phyloP scores from a whole-genome alignment of 768 basidiomycete species.

The Neoboletus brunneissimus region DNA sequence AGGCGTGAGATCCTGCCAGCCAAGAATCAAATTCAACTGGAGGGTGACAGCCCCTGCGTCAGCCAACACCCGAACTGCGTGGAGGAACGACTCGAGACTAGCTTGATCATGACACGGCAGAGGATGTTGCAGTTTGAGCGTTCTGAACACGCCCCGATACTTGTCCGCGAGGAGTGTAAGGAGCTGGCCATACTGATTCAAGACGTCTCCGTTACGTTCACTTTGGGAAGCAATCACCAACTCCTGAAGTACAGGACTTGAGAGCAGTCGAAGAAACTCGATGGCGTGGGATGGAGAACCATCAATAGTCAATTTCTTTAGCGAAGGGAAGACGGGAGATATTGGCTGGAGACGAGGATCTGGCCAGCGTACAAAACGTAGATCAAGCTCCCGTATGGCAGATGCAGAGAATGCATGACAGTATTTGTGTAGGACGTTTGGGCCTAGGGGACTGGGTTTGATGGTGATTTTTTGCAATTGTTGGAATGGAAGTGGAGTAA shows the following conservation, averaged over 20 bases:
- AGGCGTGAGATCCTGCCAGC: constrained; percentile 13
- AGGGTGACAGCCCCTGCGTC: constrained; percentile 13
- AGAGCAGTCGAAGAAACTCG: constrained; percentile 20
- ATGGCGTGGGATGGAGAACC: constrained; percentile 19
- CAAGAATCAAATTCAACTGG: constrained; percentile 16
- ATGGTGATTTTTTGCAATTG: constrained; percentile 21
- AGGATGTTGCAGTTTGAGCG: constrained; percentile 18
- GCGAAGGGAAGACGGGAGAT: constrained; percentile 22
- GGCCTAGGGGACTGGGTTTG: constrained; percentile 21
- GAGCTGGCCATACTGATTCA: constrained; percentile 17
- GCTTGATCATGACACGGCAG: constrained; percentile 15
- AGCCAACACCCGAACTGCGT: constrained; percentile 14
- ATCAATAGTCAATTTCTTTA: constrained; percentile 22
- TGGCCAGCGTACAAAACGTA: constrained; percentile 25
- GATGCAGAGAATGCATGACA: constrained; percentile 21
- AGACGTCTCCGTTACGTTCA: constrained; percentile 8
- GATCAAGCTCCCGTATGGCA: constrained; percentile 18
- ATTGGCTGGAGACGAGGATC: constrained; percentile 15
- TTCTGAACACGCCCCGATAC: constrained; percentile 19
- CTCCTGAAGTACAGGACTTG: constrained; percentile 18
- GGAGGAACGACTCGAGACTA: constrained; percentile 15
- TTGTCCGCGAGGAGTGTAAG: constrained; percentile 23
- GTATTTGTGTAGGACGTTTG: constrained; percentile 27
- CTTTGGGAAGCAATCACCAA: constrained; percentile 17
- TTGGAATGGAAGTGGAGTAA: constrained; percentile 18